Evolutionary conservation across 306 rosid genomes (phyloP), one percentile per base, ranked within the genome.

Genomic region (Lathyrus sativus): DNA sequence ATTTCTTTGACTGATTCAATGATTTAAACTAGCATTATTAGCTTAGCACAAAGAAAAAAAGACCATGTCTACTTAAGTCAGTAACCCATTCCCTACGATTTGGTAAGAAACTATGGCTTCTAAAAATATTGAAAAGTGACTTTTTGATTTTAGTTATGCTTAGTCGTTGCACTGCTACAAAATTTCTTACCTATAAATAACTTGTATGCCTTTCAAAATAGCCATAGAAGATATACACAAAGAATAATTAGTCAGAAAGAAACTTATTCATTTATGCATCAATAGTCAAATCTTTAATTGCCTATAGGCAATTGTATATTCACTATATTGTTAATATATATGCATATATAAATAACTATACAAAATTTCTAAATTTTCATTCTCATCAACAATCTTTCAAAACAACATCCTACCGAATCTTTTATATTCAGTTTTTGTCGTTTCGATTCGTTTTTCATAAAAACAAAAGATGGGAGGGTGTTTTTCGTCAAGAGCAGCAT

Each of bases 401-500:
- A 31, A 12, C 62, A 65, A 12, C 7, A 75, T 0, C 3, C 0
- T 50, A 2, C 1, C 1, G 3, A 13, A 9, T 1, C 0, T 53
- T 5, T 3, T 19, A 13, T 19, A 53, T 22, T 53, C 35, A 22
- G 14, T n/a, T n/a, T 1, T 53, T 22, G 7, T 53, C 31, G 9
- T 11, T 53, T 53, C 1, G 14, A 22, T 24, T 53, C 14, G 9
- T 22, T 53, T 11, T 8, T 18, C 17, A 11, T 37, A 39, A 11
- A 69, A 60, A 15, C 11, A 73, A 15, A 15, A 85, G 2, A 91
- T 92, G 96, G 98, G 98, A 26, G 81, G 80, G 4, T 87, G 96
- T 13, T 67, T 80, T 35, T 92, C 95, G 44, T 61, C 78, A 22
- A 67, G 73, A 53, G 70, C 86, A 42, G 62, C 85, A 22, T 62